A percentile compares a stretch with the other conserved stretches of the same genome.
These are phyloP conservation scores for Pulveroboletus sp. DNA, from an alignment of 768 basidiomycete genomes.

Conservation along the genomic window DNA sequence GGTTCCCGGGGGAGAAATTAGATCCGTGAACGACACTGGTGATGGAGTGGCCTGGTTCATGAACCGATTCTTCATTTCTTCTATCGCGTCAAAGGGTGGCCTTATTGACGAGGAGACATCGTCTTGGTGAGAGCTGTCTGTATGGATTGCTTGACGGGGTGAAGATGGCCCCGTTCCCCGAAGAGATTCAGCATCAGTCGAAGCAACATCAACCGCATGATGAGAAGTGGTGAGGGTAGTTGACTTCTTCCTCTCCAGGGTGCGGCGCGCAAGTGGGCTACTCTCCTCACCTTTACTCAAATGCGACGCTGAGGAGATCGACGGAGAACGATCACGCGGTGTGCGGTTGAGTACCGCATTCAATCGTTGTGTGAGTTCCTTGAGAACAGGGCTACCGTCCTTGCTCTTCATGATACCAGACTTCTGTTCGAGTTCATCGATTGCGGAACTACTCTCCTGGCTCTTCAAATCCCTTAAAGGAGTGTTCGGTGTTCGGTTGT, in stretches of 20 bases:
- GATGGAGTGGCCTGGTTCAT: conserved; percentile 32
- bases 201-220: conserved; percentile 1
- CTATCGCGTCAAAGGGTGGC: conserved; percentile 47
- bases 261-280: conserved; percentile 28
- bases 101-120: conserved; percentile 5
- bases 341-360: conserved; percentile 37
- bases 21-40: conserved; percentile 16
- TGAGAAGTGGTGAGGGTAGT: conserved; percentile 7
- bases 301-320: conserved; percentile 21
- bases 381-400: conserved; percentile 51
- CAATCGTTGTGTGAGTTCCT: conserved; percentile 45
- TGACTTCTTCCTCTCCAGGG: conserved; percentile 17
- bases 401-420: conserved; percentile 52
- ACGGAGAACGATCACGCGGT: conserved; percentile 25
- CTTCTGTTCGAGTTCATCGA: conserved; percentile 60
- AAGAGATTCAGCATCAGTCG: not conserved
- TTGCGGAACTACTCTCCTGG: conserved; percentile 53
- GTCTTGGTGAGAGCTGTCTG: conserved; percentile 15
- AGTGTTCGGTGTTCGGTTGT: conserved; percentile 42
- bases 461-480: conserved; percentile 39
- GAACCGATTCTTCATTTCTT: conserved; percentile 61
- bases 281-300: conserved; percentile 18
- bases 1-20: conserved; percentile 12
- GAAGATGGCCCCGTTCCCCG: conserved; percentile 13
- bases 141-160: conserved; percentile 6